Evolutionary conservation across 805 yeast genomes (phyloP).

Genomic region (Saitoella complicata): DNA sequence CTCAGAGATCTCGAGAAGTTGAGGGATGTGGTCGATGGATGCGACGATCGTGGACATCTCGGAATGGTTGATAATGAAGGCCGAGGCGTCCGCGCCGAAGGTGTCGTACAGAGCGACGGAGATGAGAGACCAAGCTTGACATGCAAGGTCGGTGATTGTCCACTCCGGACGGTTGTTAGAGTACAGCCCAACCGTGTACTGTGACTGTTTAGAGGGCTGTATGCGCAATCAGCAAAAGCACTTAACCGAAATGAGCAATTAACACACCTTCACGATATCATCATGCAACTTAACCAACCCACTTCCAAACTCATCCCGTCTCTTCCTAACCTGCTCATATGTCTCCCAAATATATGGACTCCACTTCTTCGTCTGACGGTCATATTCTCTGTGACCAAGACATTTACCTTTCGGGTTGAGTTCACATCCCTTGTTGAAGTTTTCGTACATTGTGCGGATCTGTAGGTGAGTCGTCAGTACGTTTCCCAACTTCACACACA

Average conservation of each 20-base stretch:
- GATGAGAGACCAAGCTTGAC: slow-evolving; percentile 39
- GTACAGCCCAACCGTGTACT: slow-evolving; percentile 39
- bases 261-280: slow-evolving; percentile 15
- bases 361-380: slow-evolving; percentile 24
- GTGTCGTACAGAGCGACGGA: slow-evolving; percentile 41
- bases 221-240: slow-evolving; percentile 14
- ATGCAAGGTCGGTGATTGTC: slow-evolving; percentile 54
- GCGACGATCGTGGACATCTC: slow-evolving; percentile 45
- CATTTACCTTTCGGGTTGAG: slow-evolving; percentile 20
- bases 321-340: slow-evolving; percentile 27
- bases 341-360: slow-evolving; percentile 30
- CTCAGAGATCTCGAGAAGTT: slow-evolving; percentile 31
- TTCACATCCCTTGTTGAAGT: slow-evolving; percentile 20
- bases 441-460: slow-evolving; percentile 25
- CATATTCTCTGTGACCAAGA: slow-evolving; percentile 24
- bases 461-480: not conserved
- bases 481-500: not conserved
- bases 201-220: slow-evolving; percentile 16
- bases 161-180: slow-evolving; percentile 50
- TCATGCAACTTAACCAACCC: slow-evolving; percentile 33
- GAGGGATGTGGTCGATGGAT: slow-evolving; percentile 33
- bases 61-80: slow-evolving; percentile 44
- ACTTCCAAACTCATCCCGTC: slow-evolving; percentile 36
- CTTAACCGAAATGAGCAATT: slow-evolving; percentile 7
- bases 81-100: slow-evolving; percentile 42